Evolutionary conservation across 441 rosid genomes (phyloP), one percentile per base, ranked within the genome.

Genomic region (Erysimum pusillum): DNA sequence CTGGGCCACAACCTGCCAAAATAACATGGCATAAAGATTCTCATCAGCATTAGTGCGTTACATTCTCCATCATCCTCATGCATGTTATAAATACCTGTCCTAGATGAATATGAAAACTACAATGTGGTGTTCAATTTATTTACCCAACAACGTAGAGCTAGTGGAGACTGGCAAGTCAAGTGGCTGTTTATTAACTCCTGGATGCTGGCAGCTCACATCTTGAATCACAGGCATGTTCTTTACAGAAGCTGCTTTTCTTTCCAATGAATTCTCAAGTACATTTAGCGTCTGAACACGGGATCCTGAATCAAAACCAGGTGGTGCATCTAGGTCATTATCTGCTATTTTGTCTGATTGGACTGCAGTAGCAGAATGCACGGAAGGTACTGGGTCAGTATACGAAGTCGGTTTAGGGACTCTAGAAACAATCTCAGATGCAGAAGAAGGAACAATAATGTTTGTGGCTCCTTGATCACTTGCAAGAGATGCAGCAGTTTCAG

Each of bases 271-370:
- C 51, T 48, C 80, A 5, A 77, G 58, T 77, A 75, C 79, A 58
- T 71, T 80, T 75, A 72, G 82, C 38, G 75, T 56, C 62, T 66
- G 79, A 57, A 59, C 78, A 59, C 71, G 79, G 39, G 83, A 65
- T 71, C 80, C 80, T 42, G 81, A 75, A 83, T 75, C 78, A 85
- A 83, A 85, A 77, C 84, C 81, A 58, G 80, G 83, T 68, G 89
- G 83, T 69, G 76, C 89, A 77, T 88, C 90, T 71, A 88, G 74
- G 77, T 65, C 44, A 10, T 34, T 65, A 32, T 68, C 71, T 69
- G 79, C 67, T 79, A 67, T 63, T 41, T 14, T 18, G 6, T 62
- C 49, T 63, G 56, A 42, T 57, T 84, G 85, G 61, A 80, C 60
- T 9, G 60, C 74, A 67, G 87, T 13, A 71, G 69, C 67, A 78